Evolutionary conservation across 2,329 filamentous ascomycete genomes (phyloP), one percentile per base, ranked within the genome.

Genomic region (Aspergillus hortae): DNA sequence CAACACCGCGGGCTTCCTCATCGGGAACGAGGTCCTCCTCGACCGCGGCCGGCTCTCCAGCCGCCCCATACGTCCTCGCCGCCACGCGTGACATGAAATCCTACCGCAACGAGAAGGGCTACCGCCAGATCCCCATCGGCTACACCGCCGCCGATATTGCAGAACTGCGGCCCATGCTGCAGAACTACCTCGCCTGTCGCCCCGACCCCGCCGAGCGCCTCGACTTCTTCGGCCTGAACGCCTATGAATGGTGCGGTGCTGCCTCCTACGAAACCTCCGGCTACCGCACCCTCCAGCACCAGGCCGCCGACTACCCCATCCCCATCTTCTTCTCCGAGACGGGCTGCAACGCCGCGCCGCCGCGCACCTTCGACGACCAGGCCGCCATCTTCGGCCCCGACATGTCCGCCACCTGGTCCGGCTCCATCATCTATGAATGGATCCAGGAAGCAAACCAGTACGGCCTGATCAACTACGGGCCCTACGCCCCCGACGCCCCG

Each of bases 251-350:
- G 87, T 90, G 87, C 62, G 86, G 86, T 55, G 48, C 63, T 14
- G 70, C 71, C 19, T 68, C 71, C 32, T 91, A 85, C 71, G 59
- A 75, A 23, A 75, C 66, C 15, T 85, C 90, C 2, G 90, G 89
- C 52, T 95, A 95, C 73, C 66, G 76, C 44, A 77, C 77, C 56
- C 82, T 95, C 25, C 80, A 90, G 67, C 70, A 77, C 48, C 84
- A 87, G 58, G 85, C 88, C 5, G 79, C 80, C 35, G 72, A 82
- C 61, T 92, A 90, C 70, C 86, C 85, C 44, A 84, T 95, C n/a
- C 90, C 89, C 17, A 90, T 94, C 62, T 92, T 91, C 78, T 90
- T 95, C 73, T 92, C 89, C 32, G 90, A 95, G 73, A 94, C 89
- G 3, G 90, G 90, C 53, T 95, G 90, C 79, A 92, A 89, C 67